phyloP scores from a whole-genome alignment of 2,329 filamentous ascomycete genomes.

The Lachnellula occidentalis region DNA sequence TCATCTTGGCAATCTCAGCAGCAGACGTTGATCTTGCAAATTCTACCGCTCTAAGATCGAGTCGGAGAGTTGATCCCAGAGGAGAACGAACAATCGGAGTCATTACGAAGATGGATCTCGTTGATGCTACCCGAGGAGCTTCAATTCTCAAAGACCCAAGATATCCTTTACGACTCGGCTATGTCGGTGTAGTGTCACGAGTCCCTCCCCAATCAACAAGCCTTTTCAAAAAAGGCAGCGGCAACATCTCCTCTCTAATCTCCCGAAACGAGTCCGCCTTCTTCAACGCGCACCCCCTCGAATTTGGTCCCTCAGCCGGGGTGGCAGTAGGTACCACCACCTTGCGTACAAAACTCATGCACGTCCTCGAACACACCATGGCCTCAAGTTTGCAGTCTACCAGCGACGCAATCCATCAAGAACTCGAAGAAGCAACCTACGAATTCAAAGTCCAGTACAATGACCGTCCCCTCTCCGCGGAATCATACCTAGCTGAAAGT shows the following conservation, averaged over 20 bases:
- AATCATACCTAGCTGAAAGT: constrained; percentile 93
- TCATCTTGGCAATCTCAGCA: constrained; percentile 94
- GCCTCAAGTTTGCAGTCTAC: constrained; percentile 84
- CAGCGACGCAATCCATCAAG: constrained; percentile 86
- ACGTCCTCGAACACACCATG: constrained; percentile 96
- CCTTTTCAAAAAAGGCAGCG: constrained; percentile 77
- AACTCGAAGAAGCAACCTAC: constrained; percentile 93
- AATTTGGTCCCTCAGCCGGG: constrained; percentile 70
- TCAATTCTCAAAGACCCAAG: constrained; percentile 81
- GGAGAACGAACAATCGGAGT: constrained; percentile 97
- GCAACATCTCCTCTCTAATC: constrained; percentile 76
- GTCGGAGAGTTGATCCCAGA: constrained; percentile 83
- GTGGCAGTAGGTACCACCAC: constrained; percentile 78
- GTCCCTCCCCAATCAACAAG: constrained; percentile 57
- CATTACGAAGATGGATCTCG: constrained; percentile 98
- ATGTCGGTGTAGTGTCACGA: constrained; percentile 89
- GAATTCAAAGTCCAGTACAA: constrained; percentile 99
- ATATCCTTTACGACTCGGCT: constrained; percentile 90
- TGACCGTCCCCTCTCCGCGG: constrained; percentile 86
- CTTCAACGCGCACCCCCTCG: constrained; percentile 75
- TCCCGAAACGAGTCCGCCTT: constrained; percentile 82
- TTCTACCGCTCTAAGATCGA: constrained; percentile 85
- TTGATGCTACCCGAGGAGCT: constrained; percentile 74
- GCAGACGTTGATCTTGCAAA: constrained; percentile 97
- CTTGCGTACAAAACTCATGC: constrained; percentile 92